Conservation (phyloP, 768 basidiomycete genomes). For the Saitozyma sp. region DNA sequence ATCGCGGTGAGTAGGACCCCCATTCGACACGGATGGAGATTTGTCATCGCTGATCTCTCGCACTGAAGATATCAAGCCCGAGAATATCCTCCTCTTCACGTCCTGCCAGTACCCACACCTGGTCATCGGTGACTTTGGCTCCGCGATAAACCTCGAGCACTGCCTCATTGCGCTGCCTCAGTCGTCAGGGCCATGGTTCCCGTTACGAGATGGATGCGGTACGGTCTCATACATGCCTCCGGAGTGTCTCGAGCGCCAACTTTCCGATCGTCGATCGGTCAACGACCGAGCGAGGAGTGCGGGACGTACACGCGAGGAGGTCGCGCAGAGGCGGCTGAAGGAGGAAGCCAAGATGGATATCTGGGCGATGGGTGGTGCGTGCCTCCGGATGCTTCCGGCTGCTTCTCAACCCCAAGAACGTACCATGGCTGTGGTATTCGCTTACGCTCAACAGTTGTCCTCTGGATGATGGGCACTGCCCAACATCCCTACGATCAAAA, state of each 20-base stretch:
- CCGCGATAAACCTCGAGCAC: conserved; percentile 5
- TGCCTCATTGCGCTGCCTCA: not conserved
- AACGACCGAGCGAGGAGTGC: not conserved
- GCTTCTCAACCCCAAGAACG: not conserved
- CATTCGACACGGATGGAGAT: no score
- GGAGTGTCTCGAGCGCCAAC: conserved; percentile 14
- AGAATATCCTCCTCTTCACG: conserved; percentile 34
- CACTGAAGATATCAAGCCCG: conserved; percentile 32
- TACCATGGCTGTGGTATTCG: not conserved
- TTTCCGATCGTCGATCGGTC: not conserved
- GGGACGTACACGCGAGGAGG: conserved; percentile 4
- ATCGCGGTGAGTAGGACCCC: conserved; percentile 25
- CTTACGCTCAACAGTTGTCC: not conserved
- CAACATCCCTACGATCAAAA: not conserved
- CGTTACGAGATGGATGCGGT: not conserved
- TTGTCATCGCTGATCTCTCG: not conserved
- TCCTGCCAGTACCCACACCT: conserved; percentile 22
- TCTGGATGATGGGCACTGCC: not conserved
- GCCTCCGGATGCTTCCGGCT: not conserved
- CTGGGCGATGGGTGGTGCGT: conserved; percentile 35
- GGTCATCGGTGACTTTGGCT: conserved; percentile 32
- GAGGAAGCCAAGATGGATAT: conserved; percentile 23
- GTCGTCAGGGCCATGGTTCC: not conserved
- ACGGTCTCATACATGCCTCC: conserved; percentile 22
- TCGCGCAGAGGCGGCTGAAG: conserved; percentile 17